Evolutionary conservation across 2,329 filamentous ascomycete species (phyloP).

Genomic region (Fusarium falciforme): DNA sequence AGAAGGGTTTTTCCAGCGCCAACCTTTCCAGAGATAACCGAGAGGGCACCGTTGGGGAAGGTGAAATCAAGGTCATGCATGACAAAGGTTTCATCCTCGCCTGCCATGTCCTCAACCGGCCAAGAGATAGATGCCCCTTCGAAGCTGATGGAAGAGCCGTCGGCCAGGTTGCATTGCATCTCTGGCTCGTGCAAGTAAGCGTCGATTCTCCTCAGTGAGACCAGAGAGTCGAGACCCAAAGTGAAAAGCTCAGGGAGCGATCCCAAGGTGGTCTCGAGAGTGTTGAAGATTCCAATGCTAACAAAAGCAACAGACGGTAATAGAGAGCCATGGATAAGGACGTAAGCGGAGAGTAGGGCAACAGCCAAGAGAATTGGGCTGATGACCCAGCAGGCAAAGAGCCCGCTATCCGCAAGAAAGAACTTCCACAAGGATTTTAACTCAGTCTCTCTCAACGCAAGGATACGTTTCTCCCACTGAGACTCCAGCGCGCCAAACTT

Average conservation of each 20-base stretch:
- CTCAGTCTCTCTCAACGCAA: constrained; percentile 70
- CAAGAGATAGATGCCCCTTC: constrained; percentile 76
- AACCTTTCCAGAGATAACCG: constrained; percentile 79
- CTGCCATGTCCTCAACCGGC: constrained; percentile 71
- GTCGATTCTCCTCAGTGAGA: constrained; percentile 77
- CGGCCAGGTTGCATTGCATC: constrained; percentile 62
- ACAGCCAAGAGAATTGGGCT: constrained; percentile 79
- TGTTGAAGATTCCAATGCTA: constrained; percentile 78
- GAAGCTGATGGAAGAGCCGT: constrained; percentile 71
- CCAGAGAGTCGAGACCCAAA: constrained; percentile 75
- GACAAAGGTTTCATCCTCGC: constrained; percentile 70
- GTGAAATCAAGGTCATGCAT: constrained; percentile 71
- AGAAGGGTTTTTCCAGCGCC: constrained; percentile 82
- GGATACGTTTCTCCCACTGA: constrained; percentile 78
- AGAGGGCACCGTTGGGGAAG: constrained; percentile 77
- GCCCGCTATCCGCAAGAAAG: constrained; percentile 70
- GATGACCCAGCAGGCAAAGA: constrained; percentile 77
- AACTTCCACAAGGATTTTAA: constrained; percentile 72
- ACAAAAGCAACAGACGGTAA: constrained; percentile 82
- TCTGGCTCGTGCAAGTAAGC: constrained; percentile 76
- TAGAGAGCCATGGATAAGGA: constrained; percentile 69
- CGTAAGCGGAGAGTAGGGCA: constrained; percentile 75
- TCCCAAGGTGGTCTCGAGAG: constrained; percentile 75
- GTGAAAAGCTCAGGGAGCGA: constrained; percentile 79
- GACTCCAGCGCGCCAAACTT: constrained; percentile 82